Conservation (phyloP, 306 rosid genomes). For the Vachellia pachyceras region DNA sequence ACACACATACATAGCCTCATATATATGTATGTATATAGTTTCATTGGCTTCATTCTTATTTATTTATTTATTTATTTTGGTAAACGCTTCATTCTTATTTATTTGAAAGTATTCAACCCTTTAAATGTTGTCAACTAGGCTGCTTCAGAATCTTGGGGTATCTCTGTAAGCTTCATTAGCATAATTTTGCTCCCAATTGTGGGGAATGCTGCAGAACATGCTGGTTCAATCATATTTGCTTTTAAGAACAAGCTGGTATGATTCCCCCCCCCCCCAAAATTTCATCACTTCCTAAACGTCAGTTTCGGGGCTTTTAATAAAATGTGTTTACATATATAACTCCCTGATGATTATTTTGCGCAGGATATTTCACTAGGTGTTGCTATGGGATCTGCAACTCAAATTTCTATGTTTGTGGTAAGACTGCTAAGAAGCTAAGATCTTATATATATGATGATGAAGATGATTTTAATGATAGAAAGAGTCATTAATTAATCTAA, state of each 20-base stretch:
- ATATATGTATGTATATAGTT: not conserved
- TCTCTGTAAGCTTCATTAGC: slow-evolving; percentile 90
- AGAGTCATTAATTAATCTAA: not conserved
- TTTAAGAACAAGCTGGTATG: slow-evolving; percentile 89
- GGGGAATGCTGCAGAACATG: slow-evolving; percentile 98
- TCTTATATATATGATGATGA: not conserved
- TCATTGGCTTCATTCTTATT: not conserved
- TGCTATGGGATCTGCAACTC: slow-evolving; percentile 96
- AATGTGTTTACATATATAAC: not conserved
- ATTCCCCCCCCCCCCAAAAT: not conserved
- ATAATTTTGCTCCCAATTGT: slow-evolving; percentile 92
- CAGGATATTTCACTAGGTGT: slow-evolving; percentile 89
- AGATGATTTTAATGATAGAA: not conserved
- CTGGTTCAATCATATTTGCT: slow-evolving; percentile 94
- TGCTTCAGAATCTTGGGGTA: slow-evolving; percentile 96
- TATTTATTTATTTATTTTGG: too few relatives aligned
- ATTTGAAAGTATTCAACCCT: not conserved
- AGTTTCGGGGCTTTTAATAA: not conserved
- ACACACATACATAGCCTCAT: not conserved
- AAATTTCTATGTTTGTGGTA: slow-evolving; percentile 95
- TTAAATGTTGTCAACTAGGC: slow-evolving; percentile 48
- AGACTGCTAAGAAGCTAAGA: slow-evolving; percentile 1
- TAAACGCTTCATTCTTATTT: too few relatives aligned
- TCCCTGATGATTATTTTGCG: slow-evolving; percentile 30
- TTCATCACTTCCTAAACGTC: not conserved